Percentiles rank a stretch among this genome's conserved stretches.
phyloP scores from a whole-genome alignment of 169 alveolate genomes.

The Eimeria maxima region DNA sequence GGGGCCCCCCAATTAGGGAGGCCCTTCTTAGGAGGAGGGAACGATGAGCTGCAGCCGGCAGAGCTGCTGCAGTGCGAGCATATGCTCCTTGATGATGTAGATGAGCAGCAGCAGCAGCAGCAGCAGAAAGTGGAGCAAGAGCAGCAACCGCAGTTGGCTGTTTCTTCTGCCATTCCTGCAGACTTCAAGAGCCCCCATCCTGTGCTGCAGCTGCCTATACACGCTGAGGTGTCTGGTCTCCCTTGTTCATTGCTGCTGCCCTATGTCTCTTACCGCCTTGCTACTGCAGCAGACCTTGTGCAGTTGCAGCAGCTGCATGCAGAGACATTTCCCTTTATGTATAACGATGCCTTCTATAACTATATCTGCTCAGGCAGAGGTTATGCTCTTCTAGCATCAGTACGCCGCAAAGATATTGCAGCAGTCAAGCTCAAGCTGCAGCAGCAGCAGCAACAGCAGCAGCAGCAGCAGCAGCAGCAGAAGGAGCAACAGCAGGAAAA shows the following conservation, averaged over 20 bases:
- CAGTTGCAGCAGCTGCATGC: constrained; percentile 30
- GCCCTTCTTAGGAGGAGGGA: neutral
- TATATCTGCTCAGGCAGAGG: constrained; percentile 8
- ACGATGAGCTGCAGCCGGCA: constrained; percentile 9
- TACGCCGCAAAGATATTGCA: neutral
- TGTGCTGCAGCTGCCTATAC: constrained; percentile 19
- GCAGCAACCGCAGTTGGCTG: constrained; percentile 6
- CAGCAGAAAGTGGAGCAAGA: neutral
- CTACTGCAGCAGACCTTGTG: neutral
- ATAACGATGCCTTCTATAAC: neutral
- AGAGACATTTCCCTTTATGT: neutral
- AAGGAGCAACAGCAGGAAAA: neutral
- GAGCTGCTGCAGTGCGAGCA: constrained; percentile 15
- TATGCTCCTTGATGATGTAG: neutral
- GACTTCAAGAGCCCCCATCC: neutral
- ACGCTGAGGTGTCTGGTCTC: neutral
- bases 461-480: no score
- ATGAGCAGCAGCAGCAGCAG: neutral
- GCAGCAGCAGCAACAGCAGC: constrained; percentile 34
- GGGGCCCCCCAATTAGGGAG: neutral
- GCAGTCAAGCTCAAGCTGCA: neutral
- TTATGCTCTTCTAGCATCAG: neutral
- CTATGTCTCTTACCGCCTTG: neutral
- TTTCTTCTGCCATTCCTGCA: neutral
- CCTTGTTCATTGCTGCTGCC: constrained; percentile 4